phyloP scores from a whole-genome alignment of 441 rosid genomes.

The Daphne laureola region DNA sequence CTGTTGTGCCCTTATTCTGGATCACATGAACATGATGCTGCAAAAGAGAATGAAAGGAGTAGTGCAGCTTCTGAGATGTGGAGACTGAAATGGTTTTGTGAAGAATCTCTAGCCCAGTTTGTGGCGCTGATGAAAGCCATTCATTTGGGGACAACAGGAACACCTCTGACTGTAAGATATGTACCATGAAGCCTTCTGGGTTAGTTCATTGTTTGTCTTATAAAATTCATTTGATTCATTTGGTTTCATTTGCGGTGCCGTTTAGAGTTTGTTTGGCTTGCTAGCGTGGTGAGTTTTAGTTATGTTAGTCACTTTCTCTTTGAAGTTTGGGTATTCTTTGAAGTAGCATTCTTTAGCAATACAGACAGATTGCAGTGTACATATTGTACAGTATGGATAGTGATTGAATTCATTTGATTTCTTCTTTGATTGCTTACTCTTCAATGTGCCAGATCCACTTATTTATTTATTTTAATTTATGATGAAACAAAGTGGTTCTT shows the following conservation, averaged over 20 bases:
- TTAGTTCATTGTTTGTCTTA: neutral
- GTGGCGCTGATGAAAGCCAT: conserved; percentile 66
- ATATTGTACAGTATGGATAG: conserved; percentile 29
- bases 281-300: conserved; percentile 15
- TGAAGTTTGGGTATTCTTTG: conserved; percentile 23
- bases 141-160: conserved; percentile 30
- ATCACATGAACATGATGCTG: conserved; percentile 15
- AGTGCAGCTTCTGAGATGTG: conserved; percentile 26
- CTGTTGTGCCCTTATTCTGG: conserved; percentile 16
- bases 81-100: conserved; percentile 67
- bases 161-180: conserved; percentile 44
- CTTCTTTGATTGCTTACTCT: no score
- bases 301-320: neutral
- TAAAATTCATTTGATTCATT: conserved; percentile 47
- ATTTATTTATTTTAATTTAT: no score
- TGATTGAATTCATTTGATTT: no score
- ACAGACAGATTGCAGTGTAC: conserved; percentile 13
- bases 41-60: conserved; percentile 11
- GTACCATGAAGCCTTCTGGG: conserved; percentile 16
- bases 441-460: no score
- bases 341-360: conserved; percentile 25
- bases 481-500: no score
- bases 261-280: conserved; percentile 10
- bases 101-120: conserved; percentile 47
- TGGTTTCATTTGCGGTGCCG: conserved; percentile 3